A percentile compares a stretch with the other conserved stretches of the same genome.
Conservation (phyloP, 2,329 filamentous ascomycete genomes). For the Cercospora sojina region DNA sequence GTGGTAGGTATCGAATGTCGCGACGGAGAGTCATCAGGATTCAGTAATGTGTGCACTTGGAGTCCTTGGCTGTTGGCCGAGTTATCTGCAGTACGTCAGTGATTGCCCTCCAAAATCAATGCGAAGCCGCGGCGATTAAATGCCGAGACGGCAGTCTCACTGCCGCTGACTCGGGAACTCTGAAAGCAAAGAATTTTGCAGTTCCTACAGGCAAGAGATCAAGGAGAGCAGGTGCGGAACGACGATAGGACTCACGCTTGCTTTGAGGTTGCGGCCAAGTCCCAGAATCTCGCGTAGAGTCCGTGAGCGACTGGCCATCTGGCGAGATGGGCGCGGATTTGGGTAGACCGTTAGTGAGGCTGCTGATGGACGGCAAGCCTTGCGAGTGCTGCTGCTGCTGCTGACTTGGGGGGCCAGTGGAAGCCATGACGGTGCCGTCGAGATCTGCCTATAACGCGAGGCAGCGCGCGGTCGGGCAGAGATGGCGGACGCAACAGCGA, state of each 20-base stretch:
- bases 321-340: conserved; percentile 34
- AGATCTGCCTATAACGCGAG: not conserved
- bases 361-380: conserved; percentile 40
- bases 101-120: not conserved
- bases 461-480: not conserved
- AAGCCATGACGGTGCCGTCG: conserved; percentile 28
- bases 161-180: not conserved
- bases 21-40: conserved; percentile 51
- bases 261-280: conserved; percentile 41
- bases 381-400: conserved; percentile 26
- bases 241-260: conserved; percentile 37
- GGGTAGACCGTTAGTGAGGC: conserved; percentile 40
- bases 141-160: conserved; percentile 6
- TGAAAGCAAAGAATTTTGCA: not conserved
- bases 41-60: conserved; percentile 52
- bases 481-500: conserved; percentile 9
- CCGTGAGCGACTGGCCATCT: conserved; percentile 33
- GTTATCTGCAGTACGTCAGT: conserved; percentile 31
- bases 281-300: conserved; percentile 40
- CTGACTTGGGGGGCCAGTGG: conserved; percentile 21
- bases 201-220: not conserved
- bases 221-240: conserved; percentile 11
- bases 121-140: conserved; percentile 1
- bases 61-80: conserved; percentile 48
- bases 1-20: conserved; percentile 47